These are phyloP conservation scores for Prinsepia uniflora DNA, from an alignment of 306 rosid species.

Conservation along the genomic window DNA sequence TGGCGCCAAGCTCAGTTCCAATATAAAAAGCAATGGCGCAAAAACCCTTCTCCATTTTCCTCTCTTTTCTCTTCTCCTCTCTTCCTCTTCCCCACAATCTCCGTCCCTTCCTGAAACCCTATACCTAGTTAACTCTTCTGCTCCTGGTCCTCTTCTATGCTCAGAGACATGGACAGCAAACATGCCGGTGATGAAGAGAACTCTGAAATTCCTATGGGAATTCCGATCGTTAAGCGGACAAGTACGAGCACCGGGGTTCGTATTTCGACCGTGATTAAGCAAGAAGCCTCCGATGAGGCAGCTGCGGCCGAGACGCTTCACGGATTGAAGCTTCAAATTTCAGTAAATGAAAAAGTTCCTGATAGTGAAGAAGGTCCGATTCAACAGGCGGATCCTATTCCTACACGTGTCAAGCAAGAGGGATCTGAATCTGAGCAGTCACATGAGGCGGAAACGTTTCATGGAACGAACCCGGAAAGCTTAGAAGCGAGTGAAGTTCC, in stretches of 20 bases:
- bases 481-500: background rate
- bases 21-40: background rate
- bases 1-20: slow-evolving; percentile 35
- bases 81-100: background rate
- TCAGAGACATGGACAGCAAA: slow-evolving; percentile 3
- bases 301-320: background rate
- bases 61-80: background rate
- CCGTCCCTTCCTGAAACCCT: background rate
- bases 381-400: background rate
- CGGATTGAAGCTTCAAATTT: background rate
- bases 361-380: background rate
- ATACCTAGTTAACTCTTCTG: background rate
- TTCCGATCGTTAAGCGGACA: slow-evolving; percentile 36
- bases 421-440: background rate
- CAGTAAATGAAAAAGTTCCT: background rate
- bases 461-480: background rate
- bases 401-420: background rate
- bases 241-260: slow-evolving; percentile 53
- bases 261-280: slow-evolving; percentile 28
- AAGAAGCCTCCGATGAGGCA: background rate
- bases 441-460: too few relatives aligned
- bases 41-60: background rate
- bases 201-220: background rate
- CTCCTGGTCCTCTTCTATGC: background rate
- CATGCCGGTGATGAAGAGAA: background rate